phyloP scores from a whole-genome alignment of 768 basidiomycete species.

The Mycena amicta region DNA sequence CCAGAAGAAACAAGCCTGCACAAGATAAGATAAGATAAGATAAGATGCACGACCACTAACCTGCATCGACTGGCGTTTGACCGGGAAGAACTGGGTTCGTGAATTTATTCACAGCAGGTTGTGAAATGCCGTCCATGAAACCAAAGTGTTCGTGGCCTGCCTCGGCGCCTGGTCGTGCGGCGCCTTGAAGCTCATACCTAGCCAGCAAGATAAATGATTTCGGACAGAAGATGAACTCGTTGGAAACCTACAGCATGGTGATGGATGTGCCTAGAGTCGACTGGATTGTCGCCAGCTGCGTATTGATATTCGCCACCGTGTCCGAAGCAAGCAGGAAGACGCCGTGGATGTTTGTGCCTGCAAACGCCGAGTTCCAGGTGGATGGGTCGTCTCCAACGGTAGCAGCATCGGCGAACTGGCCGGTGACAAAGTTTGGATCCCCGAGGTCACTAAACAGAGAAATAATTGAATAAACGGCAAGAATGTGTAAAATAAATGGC shows the following conservation, averaged over 20 bases:
- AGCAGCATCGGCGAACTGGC: not conserved
- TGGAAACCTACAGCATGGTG: not conserved
- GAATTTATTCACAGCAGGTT: constrained; percentile 26
- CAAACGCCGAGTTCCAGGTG: constrained; percentile 23
- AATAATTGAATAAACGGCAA: not conserved
- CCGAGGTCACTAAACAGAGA: constrained; percentile 15
- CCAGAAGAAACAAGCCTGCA: constrained; percentile 29
- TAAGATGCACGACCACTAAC: not conserved
- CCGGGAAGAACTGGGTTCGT: not conserved
- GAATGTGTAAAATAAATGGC: not conserved
- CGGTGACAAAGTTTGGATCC: constrained; percentile 16
- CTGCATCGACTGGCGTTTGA: not conserved
- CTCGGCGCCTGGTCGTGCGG: constrained; percentile 20
- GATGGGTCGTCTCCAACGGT: constrained; percentile 2
- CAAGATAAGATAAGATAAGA: not conserved
- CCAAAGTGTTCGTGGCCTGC: constrained; percentile 22
- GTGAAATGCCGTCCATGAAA: constrained; percentile 28
- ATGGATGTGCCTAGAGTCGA: constrained; percentile 22
- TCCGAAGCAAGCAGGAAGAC: constrained; percentile 29
- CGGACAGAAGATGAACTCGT: not conserved
- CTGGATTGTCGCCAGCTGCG: constrained; percentile 23
- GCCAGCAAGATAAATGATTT: not conserved
- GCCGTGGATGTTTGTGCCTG: constrained; percentile 25
- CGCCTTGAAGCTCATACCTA: constrained; percentile 4
- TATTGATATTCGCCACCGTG: constrained; percentile 22